phyloP scores from a whole-genome alignment of 345 rosid genomes.

The Physaria fendleri region DNA sequence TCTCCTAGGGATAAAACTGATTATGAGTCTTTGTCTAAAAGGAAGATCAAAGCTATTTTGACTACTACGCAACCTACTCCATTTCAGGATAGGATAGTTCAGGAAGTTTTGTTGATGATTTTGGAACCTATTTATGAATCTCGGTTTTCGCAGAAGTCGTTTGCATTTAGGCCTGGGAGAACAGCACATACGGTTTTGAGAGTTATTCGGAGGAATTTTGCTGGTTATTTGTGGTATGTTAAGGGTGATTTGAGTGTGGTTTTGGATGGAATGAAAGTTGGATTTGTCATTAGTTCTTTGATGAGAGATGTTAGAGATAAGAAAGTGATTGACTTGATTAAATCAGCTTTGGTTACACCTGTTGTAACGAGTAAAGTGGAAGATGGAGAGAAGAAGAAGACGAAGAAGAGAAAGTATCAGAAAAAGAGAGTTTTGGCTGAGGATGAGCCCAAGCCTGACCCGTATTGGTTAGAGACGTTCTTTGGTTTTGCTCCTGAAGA shows the following conservation, averaged over 20 bases:
- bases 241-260: slow-evolving; percentile 89
- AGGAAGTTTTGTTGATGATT: slow-evolving; percentile 81
- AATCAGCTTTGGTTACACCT: slow-evolving; percentile 71
- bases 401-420: slow-evolving; percentile 86
- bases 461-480: slow-evolving; percentile 93
- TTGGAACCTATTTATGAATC: slow-evolving; percentile 85
- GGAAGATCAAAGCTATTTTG: slow-evolving; percentile 84
- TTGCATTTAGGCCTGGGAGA: slow-evolving; percentile 89
- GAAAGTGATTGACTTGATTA: slow-evolving; percentile 84
- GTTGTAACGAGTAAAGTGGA: slow-evolving; percentile 55
- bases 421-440: slow-evolving; percentile 92
- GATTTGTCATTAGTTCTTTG: slow-evolving; percentile 71
- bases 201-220: slow-evolving; percentile 85
- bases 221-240: slow-evolving; percentile 87
- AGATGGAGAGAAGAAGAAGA: slow-evolving; percentile 62
- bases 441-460: slow-evolving; percentile 98
- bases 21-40: slow-evolving; percentile 76
- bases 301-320: slow-evolving; percentile 96
- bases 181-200: slow-evolving; percentile 77
- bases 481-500: slow-evolving; percentile 97
- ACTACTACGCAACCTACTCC: slow-evolving; percentile 85
- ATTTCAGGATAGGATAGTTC: slow-evolving; percentile 93
- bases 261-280: slow-evolving; percentile 89
- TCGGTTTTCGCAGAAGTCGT: slow-evolving; percentile 78
- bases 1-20: slow-evolving; percentile 88